Base-by-base conservation (phyloP, 805 yeast genomes). In the Blastobotrys peoriensis region DNA sequence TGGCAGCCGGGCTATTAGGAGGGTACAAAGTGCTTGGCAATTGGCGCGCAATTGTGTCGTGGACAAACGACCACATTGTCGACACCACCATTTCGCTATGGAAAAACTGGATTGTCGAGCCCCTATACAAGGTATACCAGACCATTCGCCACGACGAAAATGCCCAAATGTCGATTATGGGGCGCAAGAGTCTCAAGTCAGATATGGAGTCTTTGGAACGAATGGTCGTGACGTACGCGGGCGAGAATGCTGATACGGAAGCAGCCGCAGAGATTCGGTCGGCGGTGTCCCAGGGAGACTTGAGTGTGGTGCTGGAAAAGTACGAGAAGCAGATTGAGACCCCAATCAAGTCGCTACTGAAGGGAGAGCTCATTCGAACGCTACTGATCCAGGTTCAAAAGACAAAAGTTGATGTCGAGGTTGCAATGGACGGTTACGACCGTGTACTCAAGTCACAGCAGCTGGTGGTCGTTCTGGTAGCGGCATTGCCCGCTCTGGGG, bases 341-440 rank as follows among this genome's bases (percentile, higher is more conserved):
- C 4, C 98, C 98, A 0, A 58, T 88, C 38, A 72, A 69, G 44
- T 79, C 81, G 30, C 54, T 81, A 2, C 46, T 88, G 2, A 64
- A 66, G 10, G 98, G 98, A 3, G 77, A 80, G 45, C 71, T 91
- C 51, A 63, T 88, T 5, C 73, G 95, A 44, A 79, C 89, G 13
- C 62, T 93, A 38, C 66, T 93, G 57, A 89, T 91, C 50, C 98
- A 93, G 63, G 70, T 93, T n/a, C 98, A 91, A 62, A 91, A 93
- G 65, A 83, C 95, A 9, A 91, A 91, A 64, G 97, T 93, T 4
- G 98, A 91, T 61, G 96, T 95, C 5, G 88, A 85, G 30, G 68
- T 88, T 3, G 98, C 96, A 0, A 75, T 91, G 49, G 78, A 75
- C 54, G 98, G 98, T 5, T 89, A 93, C 50, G 98, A 93, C 64